Conservation (phyloP, 2,329 filamentous ascomycete genomes). For the Tolypocladium paradoxum region DNA sequence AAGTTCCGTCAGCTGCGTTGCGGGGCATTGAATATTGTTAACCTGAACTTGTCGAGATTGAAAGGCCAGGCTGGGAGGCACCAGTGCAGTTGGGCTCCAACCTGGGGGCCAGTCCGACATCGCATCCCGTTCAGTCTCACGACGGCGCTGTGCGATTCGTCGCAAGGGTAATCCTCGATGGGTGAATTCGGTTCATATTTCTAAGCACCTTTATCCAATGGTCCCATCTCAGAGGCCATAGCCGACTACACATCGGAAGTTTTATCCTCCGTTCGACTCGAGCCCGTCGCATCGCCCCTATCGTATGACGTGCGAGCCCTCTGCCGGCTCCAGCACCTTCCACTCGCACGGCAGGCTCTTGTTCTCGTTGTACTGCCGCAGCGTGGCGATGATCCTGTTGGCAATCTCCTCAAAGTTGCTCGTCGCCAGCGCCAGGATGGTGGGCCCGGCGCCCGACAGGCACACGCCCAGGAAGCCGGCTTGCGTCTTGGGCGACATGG, state of each 20-base stretch:
- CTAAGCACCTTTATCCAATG: background rate
- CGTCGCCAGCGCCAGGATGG: constrained; percentile 86
- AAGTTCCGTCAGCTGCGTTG: background rate
- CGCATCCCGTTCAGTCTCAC: background rate
- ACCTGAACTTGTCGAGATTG: background rate
- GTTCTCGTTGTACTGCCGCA: constrained; percentile 46
- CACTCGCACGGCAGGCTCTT: constrained; percentile 71
- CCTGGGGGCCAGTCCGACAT: background rate
- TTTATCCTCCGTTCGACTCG: background rate
- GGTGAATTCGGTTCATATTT: background rate
- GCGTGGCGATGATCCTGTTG: constrained; percentile 61
- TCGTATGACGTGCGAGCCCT: constrained; percentile 47
- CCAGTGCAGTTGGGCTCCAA: background rate
- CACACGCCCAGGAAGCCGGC: constrained; percentile 88
- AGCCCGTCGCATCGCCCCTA: background rate
- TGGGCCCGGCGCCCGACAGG: constrained; percentile 87
- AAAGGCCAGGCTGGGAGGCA: background rate
- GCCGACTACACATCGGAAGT: background rate
- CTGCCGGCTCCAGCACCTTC: constrained; percentile 79
- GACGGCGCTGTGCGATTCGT: background rate
- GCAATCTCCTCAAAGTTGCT: constrained; percentile 84
- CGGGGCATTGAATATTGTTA: background rate
- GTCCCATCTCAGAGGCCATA: background rate
- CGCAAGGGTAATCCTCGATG: too few species aligned
- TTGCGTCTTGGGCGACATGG: constrained; percentile 79